Conservation (phyloP, 768 basidiomycete genomes). For the Cubamyces sp. region DNA sequence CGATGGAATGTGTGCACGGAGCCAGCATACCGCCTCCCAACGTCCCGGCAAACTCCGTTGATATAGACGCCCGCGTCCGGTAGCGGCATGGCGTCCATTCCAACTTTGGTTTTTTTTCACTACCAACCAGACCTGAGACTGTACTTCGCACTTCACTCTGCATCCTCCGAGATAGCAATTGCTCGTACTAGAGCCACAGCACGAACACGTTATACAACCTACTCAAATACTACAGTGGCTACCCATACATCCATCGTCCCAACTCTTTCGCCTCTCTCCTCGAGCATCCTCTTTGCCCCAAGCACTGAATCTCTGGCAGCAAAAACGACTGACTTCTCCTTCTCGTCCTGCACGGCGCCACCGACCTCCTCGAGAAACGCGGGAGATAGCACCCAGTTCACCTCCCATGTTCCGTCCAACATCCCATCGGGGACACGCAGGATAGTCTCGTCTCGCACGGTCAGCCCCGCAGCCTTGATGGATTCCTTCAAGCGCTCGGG, state of each 20-base stretch:
- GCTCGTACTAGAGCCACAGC: too few species aligned
- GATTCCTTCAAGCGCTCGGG: constrained; percentile 37
- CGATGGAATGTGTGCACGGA: neutral
- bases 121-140: too few species aligned
- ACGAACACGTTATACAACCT: neutral
- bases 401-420: constrained; percentile 44
- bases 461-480: constrained; percentile 32
- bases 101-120: neutral
- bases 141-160: too few species aligned
- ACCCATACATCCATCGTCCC: constrained; percentile 29
- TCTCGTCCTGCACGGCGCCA: constrained; percentile 33
- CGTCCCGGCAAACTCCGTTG: neutral
- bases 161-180: too few species aligned
- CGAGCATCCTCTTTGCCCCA: constrained; percentile 18
- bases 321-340: constrained; percentile 37
- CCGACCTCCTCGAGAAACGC: constrained; percentile 34
- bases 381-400: constrained; percentile 26
- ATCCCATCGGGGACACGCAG: constrained; percentile 33
- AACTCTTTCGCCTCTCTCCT: constrained; percentile 19
- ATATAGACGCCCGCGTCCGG: neutral
- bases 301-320: constrained; percentile 38
- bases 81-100: neutral
- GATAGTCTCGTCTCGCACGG: constrained; percentile 28
- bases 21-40: neutral
- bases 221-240: constrained; percentile 1